A percentile compares a stretch with the other conserved stretches of the same genome.
Conservation (phyloP, 2,329 filamentous ascomycete species). For the Blastomyces gilchristii region DNA sequence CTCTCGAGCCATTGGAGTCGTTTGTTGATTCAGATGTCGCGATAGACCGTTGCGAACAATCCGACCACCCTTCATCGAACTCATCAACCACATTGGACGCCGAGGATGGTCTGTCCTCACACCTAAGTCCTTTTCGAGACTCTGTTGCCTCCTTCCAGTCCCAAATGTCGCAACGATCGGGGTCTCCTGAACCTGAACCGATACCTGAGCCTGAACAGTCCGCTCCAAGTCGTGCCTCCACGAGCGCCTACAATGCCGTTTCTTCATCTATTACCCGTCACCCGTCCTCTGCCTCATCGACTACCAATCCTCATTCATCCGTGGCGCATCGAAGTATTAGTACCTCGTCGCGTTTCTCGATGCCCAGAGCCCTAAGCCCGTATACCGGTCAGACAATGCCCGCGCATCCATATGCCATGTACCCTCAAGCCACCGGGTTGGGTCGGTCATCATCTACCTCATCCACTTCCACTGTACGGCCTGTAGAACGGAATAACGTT, state of each 20-base stretch:
- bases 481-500: slow-evolving; percentile 48
- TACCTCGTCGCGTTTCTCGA: slow-evolving; percentile 36
- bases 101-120: slow-evolving; percentile 4
- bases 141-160: not conserved
- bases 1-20: slow-evolving; percentile 32
- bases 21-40: not conserved
- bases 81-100: not conserved
- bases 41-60: slow-evolving; percentile 24
- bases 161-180: slow-evolving; percentile 7
- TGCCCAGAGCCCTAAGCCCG: slow-evolving; percentile 48
- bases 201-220: slow-evolving; percentile 11
- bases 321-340: slow-evolving; percentile 34
- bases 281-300: slow-evolving; percentile 15
- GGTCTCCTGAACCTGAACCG: slow-evolving; percentile 12
- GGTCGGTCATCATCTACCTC: slow-evolving; percentile 54
- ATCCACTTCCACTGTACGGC: slow-evolving; percentile 59
- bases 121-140: slow-evolving; percentile 9
- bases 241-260: slow-evolving; percentile 3
- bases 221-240: slow-evolving; percentile 7
- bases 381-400: slow-evolving; percentile 62
- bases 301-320: slow-evolving; percentile 20
- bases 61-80: slow-evolving; percentile 22
- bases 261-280: slow-evolving; percentile 14
- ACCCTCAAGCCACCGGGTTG: slow-evolving; percentile 57
- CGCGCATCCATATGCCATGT: slow-evolving; percentile 77